A percentile compares a stretch with the other conserved stretches of the same genome.
These are phyloP conservation scores for Mucor saturninus DNA, from an alignment of 371 early-diverging fungal species.

Conservation along the genomic window DNA sequence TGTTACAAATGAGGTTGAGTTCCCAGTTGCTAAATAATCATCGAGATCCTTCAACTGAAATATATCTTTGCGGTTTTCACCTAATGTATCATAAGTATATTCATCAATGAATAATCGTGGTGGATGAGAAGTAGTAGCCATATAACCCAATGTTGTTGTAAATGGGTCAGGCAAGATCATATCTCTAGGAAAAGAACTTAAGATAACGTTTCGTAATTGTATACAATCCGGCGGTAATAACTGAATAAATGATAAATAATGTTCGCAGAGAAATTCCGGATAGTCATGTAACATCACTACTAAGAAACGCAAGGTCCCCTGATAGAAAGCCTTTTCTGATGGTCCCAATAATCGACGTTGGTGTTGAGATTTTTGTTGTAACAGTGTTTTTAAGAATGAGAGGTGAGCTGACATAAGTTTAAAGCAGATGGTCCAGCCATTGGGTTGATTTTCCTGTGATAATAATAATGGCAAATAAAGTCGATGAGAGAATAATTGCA, in stretches of 20 bases:
- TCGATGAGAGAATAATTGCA: slow-evolving; percentile 90
- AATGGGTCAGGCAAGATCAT: slow-evolving; percentile 97
- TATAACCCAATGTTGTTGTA: slow-evolving; percentile 63
- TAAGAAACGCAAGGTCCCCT: slow-evolving; percentile 87
- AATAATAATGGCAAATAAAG: slow-evolving; percentile 84
- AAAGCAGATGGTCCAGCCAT: slow-evolving; percentile 87
- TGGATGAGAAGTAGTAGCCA: slow-evolving; percentile 13
- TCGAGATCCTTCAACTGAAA: slow-evolving; percentile 5
- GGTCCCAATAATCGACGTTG: slow-evolving; percentile 33
- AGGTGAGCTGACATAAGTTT: slow-evolving; percentile 80
- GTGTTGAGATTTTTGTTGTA: slow-evolving; percentile 65
- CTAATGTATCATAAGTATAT: slow-evolving; percentile 1
- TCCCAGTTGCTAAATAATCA: slow-evolving; percentile 4
- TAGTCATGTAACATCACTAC: slow-evolving; percentile 94
- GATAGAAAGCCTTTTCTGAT: slow-evolving; percentile 69
- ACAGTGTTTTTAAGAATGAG: slow-evolving; percentile 82
- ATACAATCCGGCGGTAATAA: slow-evolving; percentile 90
- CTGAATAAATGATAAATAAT: slow-evolving; percentile 89
- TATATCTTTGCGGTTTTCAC: slow-evolving; percentile 1
- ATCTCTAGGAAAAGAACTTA: slow-evolving; percentile 91
- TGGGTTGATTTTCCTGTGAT: slow-evolving; percentile 22
- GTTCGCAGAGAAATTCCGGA: slow-evolving; percentile 93
- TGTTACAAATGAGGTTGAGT: background rate
- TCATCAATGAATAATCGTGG: slow-evolving; percentile 6
- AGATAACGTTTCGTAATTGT: slow-evolving; percentile 92